These are phyloP conservation scores for Somion occarium DNA, from an alignment of 1,284 basidiomycete species.

Conservation along the genomic window DNA sequence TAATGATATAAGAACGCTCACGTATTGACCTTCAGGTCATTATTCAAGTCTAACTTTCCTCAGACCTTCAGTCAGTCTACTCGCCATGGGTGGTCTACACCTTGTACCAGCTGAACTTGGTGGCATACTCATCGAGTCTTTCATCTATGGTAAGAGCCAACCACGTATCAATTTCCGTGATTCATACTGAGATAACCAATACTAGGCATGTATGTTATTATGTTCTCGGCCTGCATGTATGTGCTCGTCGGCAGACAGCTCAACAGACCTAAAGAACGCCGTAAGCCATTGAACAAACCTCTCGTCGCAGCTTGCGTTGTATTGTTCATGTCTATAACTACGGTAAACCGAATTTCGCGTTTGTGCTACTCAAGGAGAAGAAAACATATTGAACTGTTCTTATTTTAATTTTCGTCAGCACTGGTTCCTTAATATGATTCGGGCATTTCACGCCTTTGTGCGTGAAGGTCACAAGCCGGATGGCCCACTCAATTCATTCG, in stretches of 20 bases:
- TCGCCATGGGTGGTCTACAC: neutral
- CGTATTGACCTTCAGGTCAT: too few species aligned
- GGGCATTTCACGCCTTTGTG: neutral
- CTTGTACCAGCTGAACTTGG: neutral
- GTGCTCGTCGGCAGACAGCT: neutral
- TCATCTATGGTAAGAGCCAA: neutral
- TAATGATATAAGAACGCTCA: too few species aligned
- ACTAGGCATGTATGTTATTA: neutral
- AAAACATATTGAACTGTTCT: too few species aligned
- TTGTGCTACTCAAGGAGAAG: too few species aligned
- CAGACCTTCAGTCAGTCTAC: too few species aligned
- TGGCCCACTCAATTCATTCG: neutral
- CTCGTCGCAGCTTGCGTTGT: neutral
- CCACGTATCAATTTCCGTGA: neutral
- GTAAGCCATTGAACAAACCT: neutral
- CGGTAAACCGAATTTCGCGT: neutral
- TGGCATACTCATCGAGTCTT: neutral
- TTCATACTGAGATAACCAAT: neutral
- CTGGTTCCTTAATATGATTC: neutral
- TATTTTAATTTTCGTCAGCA: too few species aligned
- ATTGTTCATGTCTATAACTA: neutral
- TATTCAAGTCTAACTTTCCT: too few species aligned
- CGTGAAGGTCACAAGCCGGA: neutral
- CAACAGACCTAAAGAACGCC: neutral
- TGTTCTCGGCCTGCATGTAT: neutral